These are phyloP conservation scores for Torulaspora maleeae DNA, from an alignment of 805 yeast species.

Conservation along the genomic window DNA sequence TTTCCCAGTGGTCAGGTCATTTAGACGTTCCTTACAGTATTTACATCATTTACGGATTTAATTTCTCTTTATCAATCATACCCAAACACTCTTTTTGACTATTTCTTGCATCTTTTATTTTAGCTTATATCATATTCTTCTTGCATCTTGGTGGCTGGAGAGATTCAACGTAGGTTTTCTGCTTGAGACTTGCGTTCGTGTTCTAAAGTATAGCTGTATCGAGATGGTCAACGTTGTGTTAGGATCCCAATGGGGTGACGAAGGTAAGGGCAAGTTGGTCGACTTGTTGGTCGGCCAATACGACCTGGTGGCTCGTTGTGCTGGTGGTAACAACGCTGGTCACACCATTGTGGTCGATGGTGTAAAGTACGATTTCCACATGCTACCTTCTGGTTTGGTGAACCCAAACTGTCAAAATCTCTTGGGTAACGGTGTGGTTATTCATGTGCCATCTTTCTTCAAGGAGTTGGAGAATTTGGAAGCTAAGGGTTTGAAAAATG, in stretches of 20 bases:
- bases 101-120: slow-evolving; percentile 1
- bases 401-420: slow-evolving; percentile 86
- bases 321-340: slow-evolving; percentile 99
- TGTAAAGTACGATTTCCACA: slow-evolving; percentile 93
- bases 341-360: slow-evolving; percentile 93
- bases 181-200: slow-evolving; percentile 5
- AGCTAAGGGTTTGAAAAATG: slow-evolving; percentile 62
- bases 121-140: not conserved
- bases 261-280: slow-evolving; percentile 97
- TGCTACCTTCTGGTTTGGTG: slow-evolving; percentile 97
- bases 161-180: slow-evolving; percentile 8
- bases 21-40: not conserved
- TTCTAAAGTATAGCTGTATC: not conserved
- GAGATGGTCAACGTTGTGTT: slow-evolving; percentile 67
- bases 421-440: slow-evolving; percentile 94
- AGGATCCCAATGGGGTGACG: slow-evolving; percentile 99
- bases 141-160: not conserved
- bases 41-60: not conserved
- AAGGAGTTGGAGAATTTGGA: slow-evolving; percentile 78
- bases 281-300: slow-evolving; percentile 91
- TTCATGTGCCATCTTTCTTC: slow-evolving; percentile 91
- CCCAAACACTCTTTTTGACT: not conserved
- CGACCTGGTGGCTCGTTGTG: slow-evolving; percentile 96
- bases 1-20: not conserved
- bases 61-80: not conserved